Base-by-base conservation (phyloP, 345 rosid species). In the Linum tenue region DNA sequence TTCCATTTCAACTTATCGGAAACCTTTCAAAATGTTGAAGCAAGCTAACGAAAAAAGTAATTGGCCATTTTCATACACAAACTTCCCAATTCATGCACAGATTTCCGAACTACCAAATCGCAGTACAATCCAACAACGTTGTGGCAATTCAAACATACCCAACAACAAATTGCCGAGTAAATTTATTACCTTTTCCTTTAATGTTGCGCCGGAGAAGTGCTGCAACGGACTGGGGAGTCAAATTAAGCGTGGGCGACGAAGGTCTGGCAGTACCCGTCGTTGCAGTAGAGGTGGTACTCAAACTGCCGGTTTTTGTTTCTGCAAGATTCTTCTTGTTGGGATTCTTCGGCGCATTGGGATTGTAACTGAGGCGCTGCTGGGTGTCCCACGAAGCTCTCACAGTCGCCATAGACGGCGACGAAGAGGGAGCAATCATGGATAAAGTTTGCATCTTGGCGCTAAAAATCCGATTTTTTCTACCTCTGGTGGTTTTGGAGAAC, bases 351-450 rank as follows among this genome's bases (percentile, higher is more conserved):
- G 98, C 77, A 75, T 87, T 86, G 39, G 79, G 96, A 55, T 87
- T 87, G 82, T 89, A 87, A 9, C 86, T 69, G 59, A 80, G 83
- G 56, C 81, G 81, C 58, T 81, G 82, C 16, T 81, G 78, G 55
- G 85, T 86, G 80, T 86, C 97, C 79, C 82, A 86, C 5, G 90
- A 80, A 78, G 88, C 91, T 78, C 78, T 80, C 56, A 83, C 76
- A 48, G 53, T 48, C 22, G 75, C 72, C 56, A 71, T 2, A 16
- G 38, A 22, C 43, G 38, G 12, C 16, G 64, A 58, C 11, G 37
- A 38, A 65, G 70, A 22, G 5, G 69, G 37, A 67, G 83, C 67
- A 69, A 69, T 68, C 56, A 63, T 69, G 50, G 77, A 73, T 70
- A 80, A 22, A 59, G 55, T 70, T 64, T 73, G 62, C 86, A 82